These are phyloP conservation scores for Blastobotrys serpentis DNA, from an alignment of 1,139 yeast genomes.

Conservation along the genomic window DNA sequence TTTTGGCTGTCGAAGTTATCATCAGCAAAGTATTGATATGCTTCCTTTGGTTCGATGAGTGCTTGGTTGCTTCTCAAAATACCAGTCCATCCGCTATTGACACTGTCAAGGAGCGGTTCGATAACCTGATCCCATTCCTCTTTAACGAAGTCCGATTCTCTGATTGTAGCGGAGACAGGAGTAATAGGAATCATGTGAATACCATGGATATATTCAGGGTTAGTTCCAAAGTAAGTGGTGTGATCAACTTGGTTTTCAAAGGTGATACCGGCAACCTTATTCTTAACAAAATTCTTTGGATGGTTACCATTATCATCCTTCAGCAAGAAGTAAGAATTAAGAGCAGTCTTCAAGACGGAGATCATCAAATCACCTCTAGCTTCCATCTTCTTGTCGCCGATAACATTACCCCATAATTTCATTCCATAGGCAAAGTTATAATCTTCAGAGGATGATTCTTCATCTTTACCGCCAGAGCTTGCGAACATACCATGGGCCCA, in stretches of 20 bases:
- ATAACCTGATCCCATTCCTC: slow-evolving; percentile 76
- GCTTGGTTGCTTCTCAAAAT: slow-evolving; percentile 78
- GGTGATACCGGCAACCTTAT: slow-evolving; percentile 70
- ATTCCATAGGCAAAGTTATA: slow-evolving; percentile 78
- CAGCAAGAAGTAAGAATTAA: slow-evolving; percentile 63
- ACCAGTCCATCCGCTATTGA: slow-evolving; percentile 87
- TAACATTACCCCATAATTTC: slow-evolving; percentile 75
- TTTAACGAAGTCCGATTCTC: slow-evolving; percentile 65
- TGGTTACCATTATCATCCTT: slow-evolving; percentile 56
- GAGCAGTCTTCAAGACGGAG: slow-evolving; percentile 58
- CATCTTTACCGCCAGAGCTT: slow-evolving; percentile 73
- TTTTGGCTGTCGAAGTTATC: slow-evolving; percentile 44
- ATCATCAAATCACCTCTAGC: slow-evolving; percentile 76
- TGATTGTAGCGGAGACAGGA: slow-evolving; percentile 74
- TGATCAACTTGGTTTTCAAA: slow-evolving; percentile 89
- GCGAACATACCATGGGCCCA: slow-evolving; percentile 79
- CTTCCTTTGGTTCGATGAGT: slow-evolving; percentile 60
- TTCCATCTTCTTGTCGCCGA: slow-evolving; percentile 72
- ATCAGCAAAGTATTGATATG: slow-evolving; percentile 68
- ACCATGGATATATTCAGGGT: slow-evolving; percentile 83
- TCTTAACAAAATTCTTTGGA: slow-evolving; percentile 56
- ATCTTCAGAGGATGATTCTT: slow-evolving; percentile 83
- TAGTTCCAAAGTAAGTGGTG: slow-evolving; percentile 83
- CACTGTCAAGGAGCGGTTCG: slow-evolving; percentile 49
- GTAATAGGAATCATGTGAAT: slow-evolving; percentile 93